Base-by-base conservation (phyloP, 805 yeast species). In the Candida boleticola region DNA sequence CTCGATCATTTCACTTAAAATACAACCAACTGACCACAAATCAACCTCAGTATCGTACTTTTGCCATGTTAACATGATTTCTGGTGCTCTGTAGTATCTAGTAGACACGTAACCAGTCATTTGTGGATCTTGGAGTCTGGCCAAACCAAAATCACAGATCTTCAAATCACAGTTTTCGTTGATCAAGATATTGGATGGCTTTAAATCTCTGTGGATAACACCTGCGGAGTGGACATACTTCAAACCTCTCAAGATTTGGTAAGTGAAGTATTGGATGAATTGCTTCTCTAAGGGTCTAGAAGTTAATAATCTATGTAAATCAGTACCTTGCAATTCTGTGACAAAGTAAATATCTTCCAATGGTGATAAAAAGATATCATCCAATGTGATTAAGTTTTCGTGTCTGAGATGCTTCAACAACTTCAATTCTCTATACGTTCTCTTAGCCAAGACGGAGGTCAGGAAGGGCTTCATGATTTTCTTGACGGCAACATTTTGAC, bases 101-200 rank as follows among this genome's bases (percentile, higher is more conserved):
- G 99, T 92, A 4, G 95, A 85, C 14, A 92, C 99, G 62, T 92
- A 92, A 7, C 98, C 99, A 1, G 98, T 92, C 99, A 92, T 92
- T 63, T 92, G 98, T 11, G 97, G 97, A 67, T 92, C 99, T 71
- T 92, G 97, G 58, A 92, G 86, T 60, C 99, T 79, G 26, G 98
- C 98, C 46, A 92, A 73, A 18, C 99, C 99, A 61, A 92, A 88
- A 64, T 88, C 96, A 67, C 96, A 88, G 54, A 88, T 88, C 64
- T 88, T 88, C 60, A 88, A 73, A 65, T 88, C 96, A 64, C 96
- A 88, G 64, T 87, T 87, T 66, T 88, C 96, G 61, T 88, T 88
- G 55, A 88, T 83, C 47, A 88, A 73, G 43, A 88, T 86, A 64
- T 88, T 88, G 46, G 83, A 76, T 26, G 96, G 96, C 63, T 88